Evolutionary conservation across 768 basidiomycete species (phyloP), one percentile per base, ranked within the genome.

Genomic region (Naganishia vishniacii): DNA sequence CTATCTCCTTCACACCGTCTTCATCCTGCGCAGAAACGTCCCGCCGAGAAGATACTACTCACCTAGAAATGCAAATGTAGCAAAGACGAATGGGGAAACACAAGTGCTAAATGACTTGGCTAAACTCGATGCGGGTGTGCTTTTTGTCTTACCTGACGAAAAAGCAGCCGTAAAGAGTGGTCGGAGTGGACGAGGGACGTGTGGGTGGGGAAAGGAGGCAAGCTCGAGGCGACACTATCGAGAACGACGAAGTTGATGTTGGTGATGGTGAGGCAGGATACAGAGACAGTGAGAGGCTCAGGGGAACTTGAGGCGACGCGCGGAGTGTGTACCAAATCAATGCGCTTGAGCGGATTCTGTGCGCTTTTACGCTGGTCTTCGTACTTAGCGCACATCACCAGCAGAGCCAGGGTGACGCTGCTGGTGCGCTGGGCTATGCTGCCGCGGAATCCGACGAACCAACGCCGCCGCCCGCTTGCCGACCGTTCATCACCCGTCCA

Each of bases 121-220:
- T 59, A 47, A 65, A 72, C 73, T 75, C 74, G 69, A 71, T 75
- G 73, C 74, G 74, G 74, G 74, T 75, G 74, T 73, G 72, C 68
- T 70, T 62, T 67, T 47, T 62, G 66, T 58, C 65, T 64, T 64
- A 67, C 63, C 41, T 48, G 42, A 32, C 44, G 46, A 47, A 51
- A 56, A 42, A 68, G 70, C 71, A 73, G 73, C 74, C 74, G 74
- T 74, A 75, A 72, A 68, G 74, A 75, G 73, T 69, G 59, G 65
- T 62, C 26, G 61, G 32, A 48, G 31, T 48, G 37, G 61, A 48
- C 48, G 48, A 62, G 46, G 47, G 37, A 23, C 37, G 53, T 37
- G 53, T 40, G 53, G 53, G 53, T 56, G 53, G 20, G 37, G 8
- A 15, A 37, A 15, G 8, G 53, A 48, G 16, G 20, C 20, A 40